Conservation (phyloP, 257 asterid species). For the Solanum sejunctum region DNA sequence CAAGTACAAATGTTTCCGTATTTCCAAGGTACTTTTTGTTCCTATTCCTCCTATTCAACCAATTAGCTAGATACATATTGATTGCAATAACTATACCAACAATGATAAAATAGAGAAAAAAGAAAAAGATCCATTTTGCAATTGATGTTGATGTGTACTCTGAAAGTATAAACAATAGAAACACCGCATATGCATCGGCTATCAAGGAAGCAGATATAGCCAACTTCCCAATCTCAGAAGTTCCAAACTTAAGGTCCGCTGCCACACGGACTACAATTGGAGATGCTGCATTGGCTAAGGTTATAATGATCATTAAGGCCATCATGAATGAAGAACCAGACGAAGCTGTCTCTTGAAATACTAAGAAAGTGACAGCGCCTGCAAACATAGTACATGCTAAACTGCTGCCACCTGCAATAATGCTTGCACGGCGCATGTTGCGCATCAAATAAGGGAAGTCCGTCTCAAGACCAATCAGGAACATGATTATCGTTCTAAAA, state of each 20-base stretch:
- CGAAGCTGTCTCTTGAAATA: conserved; percentile 46
- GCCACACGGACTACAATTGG: conserved; percentile 77
- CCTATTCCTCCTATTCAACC: conserved; percentile 72
- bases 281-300: conserved; percentile 74
- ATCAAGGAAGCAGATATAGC: conserved; percentile 71
- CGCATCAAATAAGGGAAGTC: conserved; percentile 71
- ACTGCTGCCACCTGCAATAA: conserved; percentile 55
- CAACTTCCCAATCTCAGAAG: conserved; percentile 68
- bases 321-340: conserved; percentile 34
- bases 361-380: conserved; percentile 51
- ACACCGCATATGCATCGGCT: conserved; percentile 62
- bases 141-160: conserved; percentile 11
- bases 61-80: conserved; percentile 38
- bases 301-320: conserved; percentile 46
- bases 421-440: conserved; percentile 48
- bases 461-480: conserved; percentile 78
- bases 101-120: conserved; percentile 25
- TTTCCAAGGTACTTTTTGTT: conserved; percentile 70
- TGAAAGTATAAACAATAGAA: conserved; percentile 44
- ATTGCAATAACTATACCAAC: conserved; percentile 34
- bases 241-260: conserved; percentile 70
- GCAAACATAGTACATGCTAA: conserved; percentile 63
- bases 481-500: conserved; percentile 81
- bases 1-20: conserved; percentile 45
- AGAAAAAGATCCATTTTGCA: conserved; percentile 27